Percentiles rank a stretch among this genome's conserved stretches.
These are phyloP conservation scores for Lactarius evosmus DNA, from an alignment of 768 basidiomycete genomes.

Conservation along the genomic window DNA sequence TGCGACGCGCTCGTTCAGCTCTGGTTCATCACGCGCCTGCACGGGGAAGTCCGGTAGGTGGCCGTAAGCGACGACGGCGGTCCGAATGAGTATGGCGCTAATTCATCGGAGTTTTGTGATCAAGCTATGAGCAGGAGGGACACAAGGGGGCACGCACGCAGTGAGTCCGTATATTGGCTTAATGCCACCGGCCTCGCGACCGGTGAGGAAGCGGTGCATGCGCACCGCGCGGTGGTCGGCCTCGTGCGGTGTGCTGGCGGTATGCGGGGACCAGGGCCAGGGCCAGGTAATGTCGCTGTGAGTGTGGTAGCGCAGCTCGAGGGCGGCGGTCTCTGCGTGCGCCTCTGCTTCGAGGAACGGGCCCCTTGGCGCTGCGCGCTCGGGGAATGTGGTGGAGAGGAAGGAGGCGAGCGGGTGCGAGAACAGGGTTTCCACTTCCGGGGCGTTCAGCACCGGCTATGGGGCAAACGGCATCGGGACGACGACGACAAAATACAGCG, in stretches of 20 bases:
- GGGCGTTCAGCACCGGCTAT: slow-evolving; percentile 74
- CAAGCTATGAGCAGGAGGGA: not conserved
- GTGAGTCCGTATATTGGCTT: slow-evolving; percentile 90
- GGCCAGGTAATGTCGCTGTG: slow-evolving; percentile 51
- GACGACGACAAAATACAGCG: not conserved
- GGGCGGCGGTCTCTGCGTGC: slow-evolving; percentile 34
- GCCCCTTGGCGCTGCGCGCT: slow-evolving; percentile 8
- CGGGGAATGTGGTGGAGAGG: slow-evolving; percentile 52
- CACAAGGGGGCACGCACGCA: slow-evolving; percentile 51
- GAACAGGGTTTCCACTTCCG: slow-evolving; percentile 79
- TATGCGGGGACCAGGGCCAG: slow-evolving; percentile 36
- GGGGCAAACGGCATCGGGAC: not conserved
- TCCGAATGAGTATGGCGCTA: slow-evolving; percentile 52
- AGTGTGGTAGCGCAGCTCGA: slow-evolving; percentile 63
- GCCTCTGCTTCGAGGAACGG: slow-evolving; percentile 47
- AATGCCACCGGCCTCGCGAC: slow-evolving; percentile 76
- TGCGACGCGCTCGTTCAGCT: slow-evolving; percentile 42
- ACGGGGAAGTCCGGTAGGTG: slow-evolving; percentile 45
- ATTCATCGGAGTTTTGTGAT: not conserved
- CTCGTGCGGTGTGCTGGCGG: not conserved
- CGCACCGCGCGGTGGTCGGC: slow-evolving; percentile 36
- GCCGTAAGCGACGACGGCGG: slow-evolving; percentile 49
- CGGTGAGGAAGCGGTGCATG: slow-evolving; percentile 80
- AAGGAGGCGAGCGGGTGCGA: slow-evolving; percentile 81
- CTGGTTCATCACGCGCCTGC: slow-evolving; percentile 43